Evolutionary conservation across 495 filamentous ascomycete species (phyloP), one percentile per base, ranked within the genome.

Genomic region (Penicillium canescens): DNA sequence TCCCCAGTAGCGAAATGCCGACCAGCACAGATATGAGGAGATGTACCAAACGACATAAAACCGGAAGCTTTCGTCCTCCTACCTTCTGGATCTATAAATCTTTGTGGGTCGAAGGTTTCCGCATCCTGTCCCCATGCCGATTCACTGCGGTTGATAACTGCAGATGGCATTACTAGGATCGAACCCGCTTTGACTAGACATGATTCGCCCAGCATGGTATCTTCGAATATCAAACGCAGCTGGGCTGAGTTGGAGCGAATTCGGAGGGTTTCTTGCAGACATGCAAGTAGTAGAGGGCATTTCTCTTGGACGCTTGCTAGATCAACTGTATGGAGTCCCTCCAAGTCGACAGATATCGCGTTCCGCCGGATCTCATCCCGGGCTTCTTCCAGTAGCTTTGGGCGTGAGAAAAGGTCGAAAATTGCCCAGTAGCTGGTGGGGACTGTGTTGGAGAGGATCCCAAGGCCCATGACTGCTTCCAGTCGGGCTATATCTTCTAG

Each of bases 381-480:
- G 16, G 74, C 51, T 11, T 75, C 60, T 1, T 65, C 41, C 0
- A 80, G 69, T 1, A 80, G 57, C 2, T 56, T 52, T 0, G 73
- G 67, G 24, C 73, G 55, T 6, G 69, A 72, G 55, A 64, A 74
- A 0, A 78, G 21, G 28, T 73, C 66, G 36, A 73, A 72, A 3
- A 80, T 52, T 13, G 71, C 54, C 77, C 77, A 80, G 57, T 80
- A 81, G 5, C 62, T 56, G 13, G 75, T 59, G 3, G 77, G 77
- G 23, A 70, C 61, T 2, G 75, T 80, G 53, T 79, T 82, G 16
- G 72, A 72, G 2, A 81, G 46, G 16, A 80, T 50, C 0, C 66
- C 79, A 31, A 78, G 55, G 0, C 57, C 59, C 23, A 62, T 65
- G 0, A 65, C 62, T 9, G 71, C 63, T 56, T 81, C 77, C 14